Conservation (phyloP, 2,329 filamentous ascomycete species). For the Aureobasidium melanogenum region DNA sequence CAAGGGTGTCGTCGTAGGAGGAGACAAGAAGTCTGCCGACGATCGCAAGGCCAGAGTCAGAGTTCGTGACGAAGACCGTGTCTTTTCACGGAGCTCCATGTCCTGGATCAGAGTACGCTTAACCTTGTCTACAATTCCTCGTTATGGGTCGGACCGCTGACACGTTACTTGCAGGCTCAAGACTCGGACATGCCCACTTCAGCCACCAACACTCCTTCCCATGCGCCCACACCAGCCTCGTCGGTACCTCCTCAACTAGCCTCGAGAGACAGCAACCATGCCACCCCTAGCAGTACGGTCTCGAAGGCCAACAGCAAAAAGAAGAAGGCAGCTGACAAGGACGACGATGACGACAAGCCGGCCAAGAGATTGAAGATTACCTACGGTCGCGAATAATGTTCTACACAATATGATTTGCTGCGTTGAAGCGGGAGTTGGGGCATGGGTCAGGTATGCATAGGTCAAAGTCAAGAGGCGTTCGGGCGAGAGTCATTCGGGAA, state of each 20-base stretch:
- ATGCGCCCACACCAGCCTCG: constrained; percentile 39
- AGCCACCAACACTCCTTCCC: constrained; percentile 33
- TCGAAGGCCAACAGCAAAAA: constrained; percentile 31
- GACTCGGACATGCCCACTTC: constrained; percentile 32
- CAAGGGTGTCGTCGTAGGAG: constrained; percentile 58
- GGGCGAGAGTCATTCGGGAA: background rate
- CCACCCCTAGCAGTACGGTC: constrained; percentile 28
- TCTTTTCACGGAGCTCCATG: constrained; percentile 45
- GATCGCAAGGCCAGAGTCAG: constrained; percentile 56
- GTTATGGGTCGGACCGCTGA: background rate
- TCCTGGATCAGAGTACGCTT: constrained; percentile 27
- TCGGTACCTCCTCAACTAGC: constrained; percentile 34
- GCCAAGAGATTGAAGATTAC: constrained; percentile 42
- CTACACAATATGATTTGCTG: constrained; percentile 1
- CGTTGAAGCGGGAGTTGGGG: constrained; percentile 13
- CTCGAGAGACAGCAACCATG: constrained; percentile 35
- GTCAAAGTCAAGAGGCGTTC: background rate
- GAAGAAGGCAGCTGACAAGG: constrained; percentile 37
- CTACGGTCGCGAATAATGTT: constrained; percentile 37
- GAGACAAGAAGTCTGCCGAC: constrained; percentile 38
- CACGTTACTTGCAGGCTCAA: constrained; percentile 17
- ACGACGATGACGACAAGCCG: constrained; percentile 37
- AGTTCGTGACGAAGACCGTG: constrained; percentile 60
- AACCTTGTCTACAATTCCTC: background rate
- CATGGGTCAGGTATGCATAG: background rate